A percentile compares a stretch with the other conserved stretches of the same genome.
Conservation (phyloP, 495 filamentous ascomycete genomes). For the Neurospora terricola region DNA sequence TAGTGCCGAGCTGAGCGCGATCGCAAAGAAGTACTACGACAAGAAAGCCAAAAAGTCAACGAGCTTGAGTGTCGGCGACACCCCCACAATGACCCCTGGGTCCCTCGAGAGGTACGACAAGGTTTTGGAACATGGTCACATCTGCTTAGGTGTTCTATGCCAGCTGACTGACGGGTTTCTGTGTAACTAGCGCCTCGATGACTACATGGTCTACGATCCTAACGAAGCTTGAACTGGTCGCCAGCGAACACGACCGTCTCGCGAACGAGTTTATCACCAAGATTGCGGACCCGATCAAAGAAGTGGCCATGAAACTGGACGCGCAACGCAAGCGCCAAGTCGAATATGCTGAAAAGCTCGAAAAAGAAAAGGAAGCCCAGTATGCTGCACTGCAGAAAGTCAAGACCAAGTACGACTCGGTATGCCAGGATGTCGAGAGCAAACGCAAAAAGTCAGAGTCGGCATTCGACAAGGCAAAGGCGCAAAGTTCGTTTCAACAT, state of each 20-base stretch:
- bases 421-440: constrained; percentile 89
- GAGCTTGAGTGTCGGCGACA: constrained; percentile 87
- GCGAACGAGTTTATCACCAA: constrained; percentile 62
- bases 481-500: constrained; percentile 80
- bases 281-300: constrained; percentile 77
- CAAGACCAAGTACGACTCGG: constrained; percentile 86
- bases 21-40: constrained; percentile 93
- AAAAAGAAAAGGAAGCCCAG: constrained; percentile 74
- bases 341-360: constrained; percentile 78
- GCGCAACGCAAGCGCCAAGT: constrained; percentile 86
- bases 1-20: constrained; percentile 67
- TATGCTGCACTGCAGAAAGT: constrained; percentile 82
- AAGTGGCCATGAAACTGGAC: constrained; percentile 63
- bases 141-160: not conserved
- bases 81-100: constrained; percentile 83
- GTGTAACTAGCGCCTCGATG: constrained; percentile 59
- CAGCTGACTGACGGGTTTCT: not conserved
- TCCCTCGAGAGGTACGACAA: constrained; percentile 68
- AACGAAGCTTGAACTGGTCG: constrained; percentile 75
- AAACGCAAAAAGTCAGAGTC: constrained; percentile 89
- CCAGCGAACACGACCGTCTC: constrained; percentile 80
- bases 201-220: constrained; percentile 96
- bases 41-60: constrained; percentile 89
- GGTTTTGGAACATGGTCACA: not conserved
- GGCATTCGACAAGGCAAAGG: constrained; percentile 80